Conservation (phyloP, 805 yeast genomes). For the Saccharomyces mikatae region DNA sequence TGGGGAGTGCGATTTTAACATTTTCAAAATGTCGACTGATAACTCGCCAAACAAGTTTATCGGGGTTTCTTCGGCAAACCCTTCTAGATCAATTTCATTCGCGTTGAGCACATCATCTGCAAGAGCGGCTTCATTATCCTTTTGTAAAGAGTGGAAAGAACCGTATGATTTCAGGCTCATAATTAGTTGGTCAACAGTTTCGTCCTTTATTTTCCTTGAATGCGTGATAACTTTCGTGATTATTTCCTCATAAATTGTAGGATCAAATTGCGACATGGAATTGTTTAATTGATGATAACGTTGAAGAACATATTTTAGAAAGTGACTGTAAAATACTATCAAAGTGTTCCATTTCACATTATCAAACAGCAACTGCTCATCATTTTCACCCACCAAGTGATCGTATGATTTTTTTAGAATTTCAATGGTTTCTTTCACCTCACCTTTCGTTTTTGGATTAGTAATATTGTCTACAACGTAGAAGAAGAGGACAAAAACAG, state of each 20-base stretch:
- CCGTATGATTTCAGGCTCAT: conserved; percentile 9
- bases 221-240: conserved; percentile 7
- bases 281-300: conserved; percentile 6
- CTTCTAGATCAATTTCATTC: neutral
- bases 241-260: conserved; percentile 6
- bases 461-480: conserved; percentile 15
- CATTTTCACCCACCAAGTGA: conserved; percentile 14
- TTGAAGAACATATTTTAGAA: conserved; percentile 12
- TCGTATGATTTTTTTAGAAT: conserved; percentile 10
- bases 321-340: conserved; percentile 18
- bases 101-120: neutral
- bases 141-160: conserved; percentile 48
- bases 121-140: conserved; percentile 41
- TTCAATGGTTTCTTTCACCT: conserved; percentile 7
- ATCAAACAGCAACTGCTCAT: conserved; percentile 10
- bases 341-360: conserved; percentile 24
- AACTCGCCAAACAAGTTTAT: conserved; percentile 6
- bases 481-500: conserved; percentile 16
- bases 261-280: neutral
- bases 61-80: neutral
- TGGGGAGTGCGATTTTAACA: conserved; percentile 5
- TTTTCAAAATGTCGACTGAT: conserved; percentile 5
- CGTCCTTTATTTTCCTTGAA: conserved; percentile 11
- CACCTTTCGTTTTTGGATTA: conserved; percentile 5
- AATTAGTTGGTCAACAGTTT: conserved; percentile 10